These are phyloP conservation scores for Vigna hirtella DNA, from an alignment of 306 rosid genomes.

Conservation along the genomic window DNA sequence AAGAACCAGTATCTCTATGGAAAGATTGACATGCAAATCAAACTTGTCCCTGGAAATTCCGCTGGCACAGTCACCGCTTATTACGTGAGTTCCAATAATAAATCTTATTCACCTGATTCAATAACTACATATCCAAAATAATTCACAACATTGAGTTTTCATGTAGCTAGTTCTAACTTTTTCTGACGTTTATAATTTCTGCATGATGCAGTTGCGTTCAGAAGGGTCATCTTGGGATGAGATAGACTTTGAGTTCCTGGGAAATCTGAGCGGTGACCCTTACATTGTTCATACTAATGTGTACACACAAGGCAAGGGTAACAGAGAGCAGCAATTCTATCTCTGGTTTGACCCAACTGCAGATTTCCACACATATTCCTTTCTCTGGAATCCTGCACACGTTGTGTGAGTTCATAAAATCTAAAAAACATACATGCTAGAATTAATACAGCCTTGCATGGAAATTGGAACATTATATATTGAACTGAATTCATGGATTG, in stretches of 20 bases:
- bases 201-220: slow-evolving; percentile 38
- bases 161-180: background rate
- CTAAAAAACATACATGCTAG: too few relatives aligned
- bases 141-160: background rate
- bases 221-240: slow-evolving; percentile 73
- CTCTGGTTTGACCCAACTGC: slow-evolving; percentile 82
- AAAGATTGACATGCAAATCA: slow-evolving; percentile 65
- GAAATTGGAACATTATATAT: background rate
- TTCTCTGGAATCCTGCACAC: slow-evolving; percentile 75
- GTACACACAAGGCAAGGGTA: slow-evolving; percentile 68
- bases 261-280: slow-evolving; percentile 72
- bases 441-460: background rate
- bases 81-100: slow-evolving; percentile 54
- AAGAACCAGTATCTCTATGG: slow-evolving; percentile 58
- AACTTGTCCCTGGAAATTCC: slow-evolving; percentile 73
- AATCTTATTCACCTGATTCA: background rate
- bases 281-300: slow-evolving; percentile 73
- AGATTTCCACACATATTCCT: slow-evolving; percentile 68
- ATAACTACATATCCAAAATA: background rate
- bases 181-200: background rate
- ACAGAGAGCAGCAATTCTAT: slow-evolving; percentile 75
- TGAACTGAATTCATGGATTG: background rate
- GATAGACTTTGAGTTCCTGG: slow-evolving; percentile 77
- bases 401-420: slow-evolving; percentile 53
- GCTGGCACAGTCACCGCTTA: slow-evolving; percentile 77